These are phyloP conservation scores for Blastobotrys illinoisensis DNA, from an alignment of 1,139 yeast genomes.

Conservation along the genomic window DNA sequence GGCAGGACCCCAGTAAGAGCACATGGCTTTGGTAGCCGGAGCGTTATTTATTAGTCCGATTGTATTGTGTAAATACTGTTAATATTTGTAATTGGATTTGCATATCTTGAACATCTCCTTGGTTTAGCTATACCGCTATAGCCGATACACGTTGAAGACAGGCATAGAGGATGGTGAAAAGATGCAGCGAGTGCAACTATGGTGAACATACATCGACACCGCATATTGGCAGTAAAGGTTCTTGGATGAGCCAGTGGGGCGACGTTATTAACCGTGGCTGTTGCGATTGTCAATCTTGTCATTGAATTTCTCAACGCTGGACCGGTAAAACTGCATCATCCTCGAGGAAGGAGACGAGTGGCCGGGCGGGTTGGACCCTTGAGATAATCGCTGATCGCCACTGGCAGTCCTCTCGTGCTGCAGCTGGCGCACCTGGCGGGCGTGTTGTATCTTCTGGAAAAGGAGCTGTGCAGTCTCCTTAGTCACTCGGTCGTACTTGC, in stretches of 20 bases:
- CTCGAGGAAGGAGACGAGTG: slow-evolving; percentile 14
- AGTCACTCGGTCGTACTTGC: slow-evolving; percentile 55
- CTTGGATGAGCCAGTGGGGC: no score
- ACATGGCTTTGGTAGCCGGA: not conserved
- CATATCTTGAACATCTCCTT: not conserved
- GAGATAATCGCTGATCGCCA: not conserved
- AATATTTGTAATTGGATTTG: not conserved
- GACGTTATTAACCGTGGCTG: not conserved
- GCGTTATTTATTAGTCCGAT: not conserved
- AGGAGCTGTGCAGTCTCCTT: slow-evolving; percentile 52
- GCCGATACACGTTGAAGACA: no score
- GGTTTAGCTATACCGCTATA: no score
- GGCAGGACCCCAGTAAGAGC: not conserved
- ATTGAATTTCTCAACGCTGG: slow-evolving; percentile 19
- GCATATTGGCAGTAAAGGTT: no score
- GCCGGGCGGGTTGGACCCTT: slow-evolving; percentile 4
- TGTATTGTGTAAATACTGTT: not conserved
- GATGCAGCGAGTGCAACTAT: no score
- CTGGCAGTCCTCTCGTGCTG: not conserved
- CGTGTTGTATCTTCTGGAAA: slow-evolving; percentile 37
- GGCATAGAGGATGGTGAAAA: no score
- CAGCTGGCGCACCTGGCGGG: slow-evolving; percentile 13
- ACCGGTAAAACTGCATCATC: slow-evolving; percentile 22
- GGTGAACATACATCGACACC: no score
- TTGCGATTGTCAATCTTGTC: slow-evolving; percentile 12